phyloP scores from a whole-genome alignment of 2,329 filamentous ascomycete genomes.

The Pseudogymnoascus sp. region DNA sequence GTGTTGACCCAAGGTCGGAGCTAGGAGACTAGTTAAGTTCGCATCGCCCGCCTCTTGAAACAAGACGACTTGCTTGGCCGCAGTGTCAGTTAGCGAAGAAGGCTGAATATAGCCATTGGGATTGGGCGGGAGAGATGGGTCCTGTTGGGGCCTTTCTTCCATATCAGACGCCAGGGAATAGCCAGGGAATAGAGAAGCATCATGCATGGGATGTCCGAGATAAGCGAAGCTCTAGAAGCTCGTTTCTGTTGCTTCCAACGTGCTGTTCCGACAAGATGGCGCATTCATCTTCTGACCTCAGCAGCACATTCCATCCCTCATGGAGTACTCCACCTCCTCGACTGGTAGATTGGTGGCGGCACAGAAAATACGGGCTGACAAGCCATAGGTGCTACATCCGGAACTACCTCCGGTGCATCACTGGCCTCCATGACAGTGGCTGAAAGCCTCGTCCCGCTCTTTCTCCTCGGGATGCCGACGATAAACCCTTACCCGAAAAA shows the following conservation, averaged over 20 bases:
- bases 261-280: not conserved
- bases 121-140: not conserved
- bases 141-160: not conserved
- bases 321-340: not conserved
- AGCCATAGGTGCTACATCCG: not conserved
- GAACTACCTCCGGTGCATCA: not conserved
- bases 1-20: not conserved
- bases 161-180: not conserved
- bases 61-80: not conserved
- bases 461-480: not conserved
- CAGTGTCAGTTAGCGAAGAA: constrained; percentile 4
- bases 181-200: not conserved
- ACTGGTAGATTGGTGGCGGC: not conserved
- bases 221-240: constrained; percentile 2
- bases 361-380: not conserved
- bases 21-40: constrained; percentile 4
- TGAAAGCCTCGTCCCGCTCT: not conserved
- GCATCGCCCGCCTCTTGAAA: constrained; percentile 7
- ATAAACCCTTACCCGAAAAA: not conserved
- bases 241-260: not conserved
- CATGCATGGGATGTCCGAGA: not conserved
- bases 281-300: not conserved
- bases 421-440: not conserved
- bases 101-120: constrained; percentile 1
- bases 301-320: not conserved